Evolutionary conservation across 2,329 filamentous ascomycete genomes (phyloP), one percentile per base, ranked within the genome.

Genomic region (Colletotrichum sp.): DNA sequence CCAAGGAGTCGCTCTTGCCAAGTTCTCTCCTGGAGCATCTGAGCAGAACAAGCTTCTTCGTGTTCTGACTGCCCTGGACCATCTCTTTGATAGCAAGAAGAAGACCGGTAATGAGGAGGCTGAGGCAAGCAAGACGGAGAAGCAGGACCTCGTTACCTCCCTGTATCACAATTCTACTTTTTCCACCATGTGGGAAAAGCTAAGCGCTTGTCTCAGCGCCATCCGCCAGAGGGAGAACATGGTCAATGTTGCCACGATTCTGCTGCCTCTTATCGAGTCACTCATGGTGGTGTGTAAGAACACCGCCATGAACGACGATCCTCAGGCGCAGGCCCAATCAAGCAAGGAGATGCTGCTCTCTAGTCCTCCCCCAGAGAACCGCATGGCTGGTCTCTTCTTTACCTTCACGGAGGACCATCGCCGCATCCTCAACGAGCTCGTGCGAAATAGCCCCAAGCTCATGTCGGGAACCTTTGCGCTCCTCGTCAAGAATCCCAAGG

Each of bases 241-340:
- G 93, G 92, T 99, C 82, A 98, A 98, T 81, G 96, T 99, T 72
- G 98, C 97, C 34, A 99, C 96, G 1, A 99, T 99, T 78, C 90
- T 99, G 30, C 89, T 99, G 43, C 97, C 97, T 34, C 88, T 99
- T 34, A 98, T 99, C 77, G 97, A 99, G 85, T 95, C 96, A 7
- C 89, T 99, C 77, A 99, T 99, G 97, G 97, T 99, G 69, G 96
- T 99, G 32, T 99, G 98, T 90, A 99, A 99, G 89, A 99, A 99
- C 84, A 98, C 96, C 10, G 94, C 95, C 2, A 88, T 96, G 70
- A 93, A 93, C 81, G 95, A 97, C 76, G 87, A 92, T 30, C 85
- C 90, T 2, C 79, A 80, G 32, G 78, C 84, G 73, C 81, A 88
- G 79, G 80, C 80, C 80, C 81, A 89, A 84, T 71, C 84, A 61